Evolutionary conservation across 2,329 filamentous ascomycete genomes (phyloP).

Genomic region (Cladosporium sp.): DNA sequence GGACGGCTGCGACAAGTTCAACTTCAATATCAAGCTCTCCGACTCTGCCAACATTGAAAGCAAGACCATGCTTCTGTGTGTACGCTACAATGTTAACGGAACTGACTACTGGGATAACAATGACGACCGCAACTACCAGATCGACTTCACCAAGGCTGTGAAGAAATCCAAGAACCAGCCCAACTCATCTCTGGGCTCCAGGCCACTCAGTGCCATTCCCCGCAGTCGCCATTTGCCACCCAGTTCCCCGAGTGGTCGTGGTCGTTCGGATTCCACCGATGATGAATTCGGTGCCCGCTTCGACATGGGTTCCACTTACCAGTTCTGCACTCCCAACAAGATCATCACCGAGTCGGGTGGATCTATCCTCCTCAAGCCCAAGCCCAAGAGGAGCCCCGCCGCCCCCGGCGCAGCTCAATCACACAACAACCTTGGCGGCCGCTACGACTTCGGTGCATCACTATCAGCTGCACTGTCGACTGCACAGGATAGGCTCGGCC

Average conservation of each 20-base stretch:
- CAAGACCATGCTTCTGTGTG: conserved; percentile 90
- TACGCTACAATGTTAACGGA: conserved; percentile 82
- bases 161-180: conserved; percentile 40
- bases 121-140: conserved; percentile 79
- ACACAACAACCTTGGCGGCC: conserved; percentile 71
- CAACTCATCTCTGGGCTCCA: conserved; percentile 42
- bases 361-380: conserved; percentile 69
- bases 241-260: conserved; percentile 46
- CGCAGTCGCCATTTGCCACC: conserved; percentile 52
- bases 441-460: conserved; percentile 96
- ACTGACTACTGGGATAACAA: conserved; percentile 98
- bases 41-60: conserved; percentile 88
- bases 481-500: conserved; percentile 65
- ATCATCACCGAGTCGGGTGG: conserved; percentile 61
- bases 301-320: conserved; percentile 45
- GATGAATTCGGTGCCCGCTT: conserved; percentile 69
- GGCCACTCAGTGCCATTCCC: conserved; percentile 55
- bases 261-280: conserved; percentile 59
- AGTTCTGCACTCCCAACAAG: conserved; percentile 45
- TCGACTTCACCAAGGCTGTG: conserved; percentile 66
- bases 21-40: conserved; percentile 88
- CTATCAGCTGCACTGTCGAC: conserved; percentile 78
- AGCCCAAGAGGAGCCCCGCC: conserved; percentile 65
- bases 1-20: conserved; percentile 80
- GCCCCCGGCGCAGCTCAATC: conserved; percentile 44